Conservation (phyloP, 1,284 basidiomycete species). For the Ganoderma sinense region DNA sequence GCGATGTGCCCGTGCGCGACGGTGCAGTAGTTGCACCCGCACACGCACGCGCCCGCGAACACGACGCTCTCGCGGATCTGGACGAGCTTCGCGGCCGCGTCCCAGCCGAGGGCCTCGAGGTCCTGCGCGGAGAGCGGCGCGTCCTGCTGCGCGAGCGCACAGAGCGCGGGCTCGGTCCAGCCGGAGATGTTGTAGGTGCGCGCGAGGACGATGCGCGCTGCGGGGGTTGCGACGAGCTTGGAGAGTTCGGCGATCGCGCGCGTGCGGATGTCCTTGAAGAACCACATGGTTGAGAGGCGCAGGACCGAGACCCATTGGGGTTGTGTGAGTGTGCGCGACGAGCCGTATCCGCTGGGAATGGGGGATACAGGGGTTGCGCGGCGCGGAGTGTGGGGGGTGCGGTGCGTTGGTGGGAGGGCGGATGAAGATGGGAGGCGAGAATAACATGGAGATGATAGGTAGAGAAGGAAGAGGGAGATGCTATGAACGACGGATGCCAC, state of each 20-base stretch:
- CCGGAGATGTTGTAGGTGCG: conserved; percentile 17
- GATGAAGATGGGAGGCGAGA: background rate
- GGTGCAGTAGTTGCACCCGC: conserved; percentile 27
- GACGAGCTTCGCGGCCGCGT: conserved; percentile 22
- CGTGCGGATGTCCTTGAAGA: conserved; percentile 13
- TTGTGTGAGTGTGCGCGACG: conserved; percentile 8
- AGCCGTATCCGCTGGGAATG: conserved; percentile 15
- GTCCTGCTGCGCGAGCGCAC: conserved; percentile 23
- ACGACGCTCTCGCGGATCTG: conserved; percentile 23
- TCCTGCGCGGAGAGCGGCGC: conserved; percentile 16
- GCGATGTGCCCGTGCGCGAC: conserved; percentile 13
- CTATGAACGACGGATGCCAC: background rate
- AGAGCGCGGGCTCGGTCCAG: conserved; percentile 28
- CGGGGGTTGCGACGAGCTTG: conserved; percentile 15
- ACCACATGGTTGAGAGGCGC: conserved; percentile 20
- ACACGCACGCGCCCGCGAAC: conserved; percentile 15
- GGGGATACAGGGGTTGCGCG: background rate
- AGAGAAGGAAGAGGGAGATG: background rate
- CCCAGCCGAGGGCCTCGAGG: conserved; percentile 24
- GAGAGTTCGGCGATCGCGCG: conserved; percentile 19
- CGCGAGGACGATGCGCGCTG: conserved; percentile 25
- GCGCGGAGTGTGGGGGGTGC: background rate
- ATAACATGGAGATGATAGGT: too few species aligned
- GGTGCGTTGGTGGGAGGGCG: background rate
- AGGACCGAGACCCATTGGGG: conserved; percentile 21